A percentile compares a stretch with the other conserved stretches of the same genome.
Evolutionary conservation across 2,329 filamentous ascomycete genomes (phyloP).

Genomic region (Curvularia lunata): DNA sequence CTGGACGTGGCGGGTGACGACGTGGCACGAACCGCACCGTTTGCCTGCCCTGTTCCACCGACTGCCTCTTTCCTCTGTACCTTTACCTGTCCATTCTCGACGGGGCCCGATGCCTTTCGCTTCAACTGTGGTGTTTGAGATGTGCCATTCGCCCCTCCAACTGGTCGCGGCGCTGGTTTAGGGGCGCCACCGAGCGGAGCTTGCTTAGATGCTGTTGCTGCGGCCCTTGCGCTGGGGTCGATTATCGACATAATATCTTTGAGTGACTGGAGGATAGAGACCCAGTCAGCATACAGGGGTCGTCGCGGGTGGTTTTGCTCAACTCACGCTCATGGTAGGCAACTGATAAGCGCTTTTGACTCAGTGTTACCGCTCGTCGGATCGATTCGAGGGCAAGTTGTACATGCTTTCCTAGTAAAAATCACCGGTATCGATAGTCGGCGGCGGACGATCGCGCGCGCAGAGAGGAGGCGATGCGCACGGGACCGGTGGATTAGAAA

Average conservation of each 20-base stretch:
- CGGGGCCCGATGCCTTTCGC: constrained; percentile 50
- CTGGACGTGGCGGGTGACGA: constrained; percentile 32
- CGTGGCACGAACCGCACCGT: constrained; percentile 34
- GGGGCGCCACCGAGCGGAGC: constrained; percentile 32
- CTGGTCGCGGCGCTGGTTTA: constrained; percentile 44
- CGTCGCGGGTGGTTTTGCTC: constrained; percentile 14
- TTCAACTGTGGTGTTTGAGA: constrained; percentile 48
- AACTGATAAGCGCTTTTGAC: constrained; percentile 39
- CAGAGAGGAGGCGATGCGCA: constrained; percentile 20
- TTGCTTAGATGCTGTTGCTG: constrained; percentile 33
- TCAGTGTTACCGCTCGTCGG: constrained; percentile 46
- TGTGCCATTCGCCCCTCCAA: constrained; percentile 34
- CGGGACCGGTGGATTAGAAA: constrained; percentile 24
- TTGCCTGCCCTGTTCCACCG: constrained; percentile 30
- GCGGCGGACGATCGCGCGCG: constrained; percentile 19
- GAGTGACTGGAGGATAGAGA: constrained; percentile 30
- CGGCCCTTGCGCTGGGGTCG: constrained; percentile 37
- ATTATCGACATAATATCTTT: constrained; percentile 49
- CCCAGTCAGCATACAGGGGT: constrained; percentile 24
- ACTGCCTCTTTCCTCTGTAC: constrained; percentile 43
- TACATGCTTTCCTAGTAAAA: constrained; percentile 42
- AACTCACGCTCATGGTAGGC: constrained; percentile 50
- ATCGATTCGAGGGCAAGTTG: constrained; percentile 41
- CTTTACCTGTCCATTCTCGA: constrained; percentile 40
- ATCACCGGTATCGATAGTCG: constrained; percentile 21